Evolutionary conservation across 257 asterid genomes (phyloP), one percentile per base, ranked within the genome.

Genomic region (Eustoma russellianum): DNA sequence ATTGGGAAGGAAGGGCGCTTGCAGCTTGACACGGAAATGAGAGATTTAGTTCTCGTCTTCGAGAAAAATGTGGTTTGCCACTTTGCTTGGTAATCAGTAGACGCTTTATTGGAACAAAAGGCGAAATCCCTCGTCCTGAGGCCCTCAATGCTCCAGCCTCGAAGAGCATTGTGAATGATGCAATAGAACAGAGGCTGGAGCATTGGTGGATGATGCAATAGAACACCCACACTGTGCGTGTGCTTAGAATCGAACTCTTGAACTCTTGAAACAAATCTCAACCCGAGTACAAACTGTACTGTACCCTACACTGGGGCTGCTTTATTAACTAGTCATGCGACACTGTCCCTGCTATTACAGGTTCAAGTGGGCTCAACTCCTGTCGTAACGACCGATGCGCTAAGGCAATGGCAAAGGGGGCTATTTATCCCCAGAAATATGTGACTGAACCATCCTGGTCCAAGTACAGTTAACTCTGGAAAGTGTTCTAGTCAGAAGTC

Each of bases 41-140:
- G 88, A 19, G 88, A 88, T 64, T 93, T 84, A 79, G 94, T 59
- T 34, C 13, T 48, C 4, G 5, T 15, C 45, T 17, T n/a, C 4
- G 35, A 1, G 28, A 3, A 24, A 24, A 24, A 56, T 13, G 7
- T 15, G 11, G 14, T 7, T 30, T 52, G 43, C 0, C 48, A 49
- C 6, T 5, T 16, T 3, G 12, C 14, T 3, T 49, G 2, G 12
- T 28, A 24, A 4, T 24, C 3, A 4, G 3, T 24, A 24, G 30
- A 48, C 3, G 30, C 30, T 24, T 24, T 24, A 24, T 24, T 4
- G 57, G 10, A 38, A 34, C 41, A n/a, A n/a, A n/a, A n/a, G n/a
- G n/a, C n/a, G n/a, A n/a, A n/a, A n/a, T n/a, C n/a, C n/a, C n/a
- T n/a, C n/a, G n/a, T n/a, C n/a, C n/a, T n/a, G n/a, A n/a, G n/a